Percentiles rank a stretch among this genome's conserved stretches.
These are phyloP conservation scores for Phaffomyces antillensis DNA, from an alignment of 805 yeast species.

Conservation along the genomic window DNA sequence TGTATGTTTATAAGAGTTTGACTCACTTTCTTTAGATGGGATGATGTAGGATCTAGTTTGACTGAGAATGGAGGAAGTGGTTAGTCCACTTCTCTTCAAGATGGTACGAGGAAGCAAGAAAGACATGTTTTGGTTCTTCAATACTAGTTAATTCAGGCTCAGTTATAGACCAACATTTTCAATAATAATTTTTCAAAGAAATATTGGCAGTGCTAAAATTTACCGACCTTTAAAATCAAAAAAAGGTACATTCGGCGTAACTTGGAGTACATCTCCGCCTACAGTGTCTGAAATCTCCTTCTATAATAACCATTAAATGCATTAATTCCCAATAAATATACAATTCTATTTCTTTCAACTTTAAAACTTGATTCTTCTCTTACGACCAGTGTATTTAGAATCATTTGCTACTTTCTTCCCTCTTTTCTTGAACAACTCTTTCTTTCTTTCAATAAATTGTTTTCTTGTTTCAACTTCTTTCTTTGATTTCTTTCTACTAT, in stretches of 20 bases:
- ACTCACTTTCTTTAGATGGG: conserved; percentile 12
- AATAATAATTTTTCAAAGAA: background rate
- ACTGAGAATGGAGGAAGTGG: conserved; percentile 1
- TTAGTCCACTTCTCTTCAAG: background rate
- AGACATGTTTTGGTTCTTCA: background rate
- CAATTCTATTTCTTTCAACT: too few relatives aligned
- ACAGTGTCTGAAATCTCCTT: background rate
- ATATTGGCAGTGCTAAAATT: background rate
- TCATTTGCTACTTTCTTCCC: conserved; percentile 87
- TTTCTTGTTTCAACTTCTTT: conserved; percentile 64
- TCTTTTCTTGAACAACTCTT: conserved; percentile 85
- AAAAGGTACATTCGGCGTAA: background rate
- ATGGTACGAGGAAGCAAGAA: conserved; percentile 2
- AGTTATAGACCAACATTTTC: background rate
- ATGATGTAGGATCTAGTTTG: conserved; percentile 10
- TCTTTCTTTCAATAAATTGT: conserved; percentile 82
- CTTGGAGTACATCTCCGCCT: background rate
- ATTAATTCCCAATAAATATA: background rate
- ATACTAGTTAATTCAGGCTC: too few relatives aligned
- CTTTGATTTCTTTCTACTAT: conserved; percentile 26
- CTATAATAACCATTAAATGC: background rate
- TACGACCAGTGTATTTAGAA: conserved; percentile 87
- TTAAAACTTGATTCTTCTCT: conserved; percentile 59
- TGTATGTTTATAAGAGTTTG: background rate
- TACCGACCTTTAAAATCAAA: background rate